These are phyloP conservation scores for Acaromyces ingoldii DNA, from an alignment of 1,284 basidiomycete genomes.

Conservation along the genomic window DNA sequence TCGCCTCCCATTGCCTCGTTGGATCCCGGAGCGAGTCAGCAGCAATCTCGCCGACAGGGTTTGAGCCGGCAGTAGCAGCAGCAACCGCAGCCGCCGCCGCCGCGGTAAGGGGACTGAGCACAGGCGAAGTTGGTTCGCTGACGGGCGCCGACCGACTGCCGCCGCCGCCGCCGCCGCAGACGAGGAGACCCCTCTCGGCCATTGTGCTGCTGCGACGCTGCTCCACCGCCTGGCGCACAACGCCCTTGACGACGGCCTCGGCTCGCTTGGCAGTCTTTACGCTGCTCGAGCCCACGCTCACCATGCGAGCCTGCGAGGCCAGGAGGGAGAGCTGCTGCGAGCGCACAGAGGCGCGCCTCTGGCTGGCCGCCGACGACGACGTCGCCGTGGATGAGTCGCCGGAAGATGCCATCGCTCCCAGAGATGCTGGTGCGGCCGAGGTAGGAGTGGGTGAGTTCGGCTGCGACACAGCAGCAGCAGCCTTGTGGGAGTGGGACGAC, in stretches of 20 bases:
- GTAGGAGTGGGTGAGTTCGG: too few species aligned
- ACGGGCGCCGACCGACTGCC: background rate
- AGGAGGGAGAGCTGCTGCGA: background rate
- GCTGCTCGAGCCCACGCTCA: background rate
- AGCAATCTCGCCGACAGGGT: background rate
- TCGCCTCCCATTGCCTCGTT: background rate
- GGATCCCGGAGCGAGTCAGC: background rate
- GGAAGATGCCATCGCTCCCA: too few species aligned
- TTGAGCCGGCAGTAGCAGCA: background rate
- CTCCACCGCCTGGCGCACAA: background rate
- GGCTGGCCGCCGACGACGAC: too few species aligned
- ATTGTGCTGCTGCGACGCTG: background rate
- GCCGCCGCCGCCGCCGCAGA: background rate
- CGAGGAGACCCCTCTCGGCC: background rate
- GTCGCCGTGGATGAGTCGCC: too few species aligned
- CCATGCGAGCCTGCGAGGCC: conserved; percentile 2
- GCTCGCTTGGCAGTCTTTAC: background rate
- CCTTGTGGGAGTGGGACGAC: too few species aligned
- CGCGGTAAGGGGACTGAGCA: too few species aligned
- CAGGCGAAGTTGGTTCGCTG: too few species aligned
- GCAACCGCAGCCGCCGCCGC: too few species aligned
- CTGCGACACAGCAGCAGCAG: too few species aligned
- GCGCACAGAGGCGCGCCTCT: background rate
- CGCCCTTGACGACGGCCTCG: conserved; percentile 3
- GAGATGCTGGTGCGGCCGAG: too few species aligned